Conservation (phyloP, 192 early-diverging fungal genomes). For the Mortierella hygrophila region DNA sequence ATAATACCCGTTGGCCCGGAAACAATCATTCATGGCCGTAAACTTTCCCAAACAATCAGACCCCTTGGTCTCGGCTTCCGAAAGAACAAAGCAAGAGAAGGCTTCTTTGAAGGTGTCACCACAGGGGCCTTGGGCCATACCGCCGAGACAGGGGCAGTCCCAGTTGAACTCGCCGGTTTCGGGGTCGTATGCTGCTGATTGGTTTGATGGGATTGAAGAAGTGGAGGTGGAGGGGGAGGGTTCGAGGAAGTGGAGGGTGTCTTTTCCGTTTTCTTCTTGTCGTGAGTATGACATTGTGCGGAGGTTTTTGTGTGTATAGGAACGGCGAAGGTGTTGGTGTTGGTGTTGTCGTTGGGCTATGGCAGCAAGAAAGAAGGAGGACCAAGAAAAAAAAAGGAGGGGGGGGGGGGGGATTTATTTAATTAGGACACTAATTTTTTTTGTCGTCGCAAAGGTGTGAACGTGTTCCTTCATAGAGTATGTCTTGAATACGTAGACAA, state of each 20-base stretch:
- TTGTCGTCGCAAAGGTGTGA: too few relatives aligned
- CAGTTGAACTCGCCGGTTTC: conserved; percentile 95
- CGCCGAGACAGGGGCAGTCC: conserved; percentile 96
- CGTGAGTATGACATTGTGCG: background rate
- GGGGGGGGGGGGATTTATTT: background rate
- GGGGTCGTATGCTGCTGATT: conserved; percentile 75
- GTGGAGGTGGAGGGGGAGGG: background rate
- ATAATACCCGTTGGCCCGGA: conserved; percentile 89
- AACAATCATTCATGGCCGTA: conserved; percentile 94
- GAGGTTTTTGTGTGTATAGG: background rate
- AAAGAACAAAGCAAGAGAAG: conserved; percentile 98
- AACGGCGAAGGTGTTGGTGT: background rate
- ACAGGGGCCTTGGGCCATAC: conserved; percentile 96
- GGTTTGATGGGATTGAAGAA: conserved; percentile 14
- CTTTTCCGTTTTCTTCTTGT: conserved; percentile 1
- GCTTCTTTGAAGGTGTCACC: conserved; percentile 96
- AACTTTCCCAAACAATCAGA: conserved; percentile 95
- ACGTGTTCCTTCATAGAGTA: too few relatives aligned
- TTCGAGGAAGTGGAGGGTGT: background rate
- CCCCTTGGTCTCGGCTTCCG: conserved; percentile 93
- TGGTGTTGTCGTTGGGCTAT: background rate
- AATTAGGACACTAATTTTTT: background rate
- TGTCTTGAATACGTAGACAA: too few relatives aligned
- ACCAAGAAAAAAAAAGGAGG: background rate
- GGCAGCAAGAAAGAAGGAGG: background rate